Base-by-base conservation (phyloP, 345 rosid species). In the Geranium rotundifolium region DNA sequence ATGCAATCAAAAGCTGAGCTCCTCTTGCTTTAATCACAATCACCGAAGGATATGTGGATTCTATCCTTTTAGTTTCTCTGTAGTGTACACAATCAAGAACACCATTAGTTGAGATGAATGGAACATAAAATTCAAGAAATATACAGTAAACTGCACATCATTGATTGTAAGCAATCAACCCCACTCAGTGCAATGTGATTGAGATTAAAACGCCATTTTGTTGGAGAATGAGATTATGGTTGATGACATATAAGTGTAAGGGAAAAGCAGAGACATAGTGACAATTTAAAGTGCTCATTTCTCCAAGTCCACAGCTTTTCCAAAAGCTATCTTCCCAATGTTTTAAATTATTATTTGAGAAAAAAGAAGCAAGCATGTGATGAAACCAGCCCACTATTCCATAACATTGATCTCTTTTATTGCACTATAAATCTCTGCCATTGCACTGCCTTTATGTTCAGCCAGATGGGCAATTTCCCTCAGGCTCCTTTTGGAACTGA, bases 401-500 rank as follows among this genome's bases (percentile, higher is more conserved):
- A 41, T 41, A 9, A 41, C 50, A 34, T 46, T 56, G 31, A 70
- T 63, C 41, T 29, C n/a, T 61, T 64, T 60, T 50, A 65, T 63
- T 59, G 37, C 54, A 41, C 70, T 64, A 75, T 77, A 75, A 65
- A 71, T 64, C 2, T 54, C 37, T 30, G 52, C 15, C 37, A 27
- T 58, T 56, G 17, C 68, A 64, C 57, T 56, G 77, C 68, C 59
- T 58, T 63, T 61, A 29, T 41, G 76, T 66, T 63, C 76, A 69
- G 75, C 66, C 71, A 62, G 69, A 75, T 75, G 67, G 67, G 67
- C 56, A 61, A 63, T 69, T 56, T 17, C 62, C 41, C 29, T 61
- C 9, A 2, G 23, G 4, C 41, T 34, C 52, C 50, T 41, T 30
- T 69, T 57, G 29, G 60, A 56, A 19, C 20, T 66, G 17, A 68